Evolutionary conservation across 2,329 filamentous ascomycete species (phyloP).

Genomic region (Aschersonia sp.): DNA sequence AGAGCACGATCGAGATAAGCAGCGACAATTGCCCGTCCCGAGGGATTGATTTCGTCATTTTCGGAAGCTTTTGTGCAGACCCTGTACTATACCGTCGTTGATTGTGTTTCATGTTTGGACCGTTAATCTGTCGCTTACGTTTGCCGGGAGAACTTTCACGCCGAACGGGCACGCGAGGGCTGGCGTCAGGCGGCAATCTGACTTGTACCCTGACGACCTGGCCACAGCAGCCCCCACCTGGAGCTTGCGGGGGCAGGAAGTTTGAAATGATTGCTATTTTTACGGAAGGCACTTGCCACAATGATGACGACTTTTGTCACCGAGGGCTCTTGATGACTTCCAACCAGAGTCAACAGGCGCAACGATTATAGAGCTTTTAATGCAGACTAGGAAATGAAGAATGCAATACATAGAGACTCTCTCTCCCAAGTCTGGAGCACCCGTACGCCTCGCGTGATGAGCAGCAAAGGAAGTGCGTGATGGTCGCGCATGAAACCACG

Average conservation of each 20-base stretch:
- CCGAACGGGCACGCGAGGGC: not conserved
- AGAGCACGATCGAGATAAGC: not conserved
- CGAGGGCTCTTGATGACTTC: not conserved
- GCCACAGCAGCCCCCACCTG: not conserved
- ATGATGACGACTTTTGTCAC: not conserved
- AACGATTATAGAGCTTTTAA: too few relatives aligned
- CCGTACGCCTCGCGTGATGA: too few relatives aligned
- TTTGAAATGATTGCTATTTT: not conserved
- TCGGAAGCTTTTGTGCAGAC: too few relatives aligned
- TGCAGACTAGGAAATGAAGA: too few relatives aligned
- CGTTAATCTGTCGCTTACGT: not conserved
- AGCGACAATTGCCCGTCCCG: not conserved
- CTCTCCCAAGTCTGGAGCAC: too few relatives aligned
- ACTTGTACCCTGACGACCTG: not conserved
- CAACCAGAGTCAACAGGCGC: too few relatives aligned
- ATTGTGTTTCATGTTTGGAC: too few relatives aligned
- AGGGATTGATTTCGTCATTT: too few relatives aligned
- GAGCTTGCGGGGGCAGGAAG: not conserved
- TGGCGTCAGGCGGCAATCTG: not conserved
- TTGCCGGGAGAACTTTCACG: not conserved
- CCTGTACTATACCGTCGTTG: too few relatives aligned
- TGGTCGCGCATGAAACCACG: too few relatives aligned
- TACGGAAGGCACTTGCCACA: not conserved
- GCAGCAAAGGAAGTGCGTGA: not conserved
- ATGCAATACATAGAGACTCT: too few relatives aligned